Conservation (phyloP, 805 yeast genomes). For the Komagataella mondaviorum region DNA sequence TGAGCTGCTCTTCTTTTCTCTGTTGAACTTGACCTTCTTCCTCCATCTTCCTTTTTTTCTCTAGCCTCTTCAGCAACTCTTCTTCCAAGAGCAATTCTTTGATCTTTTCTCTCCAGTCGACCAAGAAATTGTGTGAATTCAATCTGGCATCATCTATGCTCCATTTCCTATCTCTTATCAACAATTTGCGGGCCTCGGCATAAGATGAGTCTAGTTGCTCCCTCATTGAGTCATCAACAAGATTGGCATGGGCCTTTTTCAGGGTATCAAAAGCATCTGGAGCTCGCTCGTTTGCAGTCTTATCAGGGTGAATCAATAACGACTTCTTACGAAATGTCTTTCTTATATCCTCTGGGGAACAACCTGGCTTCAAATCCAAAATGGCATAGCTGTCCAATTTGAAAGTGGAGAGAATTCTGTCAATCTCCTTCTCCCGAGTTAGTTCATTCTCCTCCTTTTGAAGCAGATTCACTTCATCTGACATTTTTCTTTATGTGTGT, state of each 20-base stretch:
- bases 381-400: conserved; percentile 41
- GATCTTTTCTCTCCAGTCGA: conserved; percentile 27
- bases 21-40: conserved; percentile 24
- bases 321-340: conserved; percentile 44
- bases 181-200: conserved; percentile 25
- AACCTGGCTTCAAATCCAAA: conserved; percentile 30
- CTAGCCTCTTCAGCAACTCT: conserved; percentile 28
- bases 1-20: conserved; percentile 16
- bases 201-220: conserved; percentile 28
- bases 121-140: conserved; percentile 18
- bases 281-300: conserved; percentile 38
- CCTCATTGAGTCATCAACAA: conserved; percentile 24
- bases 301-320: conserved; percentile 58
- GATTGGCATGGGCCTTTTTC: conserved; percentile 36
- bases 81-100: conserved; percentile 29
- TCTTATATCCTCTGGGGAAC: conserved; percentile 25
- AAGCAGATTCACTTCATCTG: conserved; percentile 1
- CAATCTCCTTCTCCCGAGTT: conserved; percentile 34
- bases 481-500: not conserved
- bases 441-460: conserved; percentile 3
- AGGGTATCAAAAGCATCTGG: conserved; percentile 50
- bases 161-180: conserved; percentile 23
- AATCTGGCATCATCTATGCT: conserved; percentile 22
- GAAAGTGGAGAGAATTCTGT: conserved; percentile 33
- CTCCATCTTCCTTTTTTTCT: conserved; percentile 24